Conservation (phyloP, 345 rosid genomes). For the Barbarea vulgaris region DNA sequence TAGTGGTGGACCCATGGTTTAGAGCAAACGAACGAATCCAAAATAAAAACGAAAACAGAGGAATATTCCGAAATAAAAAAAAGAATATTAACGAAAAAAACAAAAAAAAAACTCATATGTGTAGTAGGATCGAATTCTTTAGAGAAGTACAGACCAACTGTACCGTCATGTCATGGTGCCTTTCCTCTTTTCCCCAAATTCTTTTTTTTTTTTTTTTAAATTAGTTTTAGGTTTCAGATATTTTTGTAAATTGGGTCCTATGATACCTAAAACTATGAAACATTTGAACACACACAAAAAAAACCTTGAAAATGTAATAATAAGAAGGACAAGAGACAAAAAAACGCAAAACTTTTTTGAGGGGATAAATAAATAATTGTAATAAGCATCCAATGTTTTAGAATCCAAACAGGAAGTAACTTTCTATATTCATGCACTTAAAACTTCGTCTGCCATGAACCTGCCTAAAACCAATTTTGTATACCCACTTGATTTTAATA, state of each 20-base stretch:
- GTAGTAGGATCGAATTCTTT: not conserved
- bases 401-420: conserved; percentile 21
- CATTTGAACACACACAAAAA: not conserved
- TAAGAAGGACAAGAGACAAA: not conserved
- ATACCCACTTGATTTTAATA: not conserved
- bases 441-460: not conserved
- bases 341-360: not conserved
- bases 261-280: conserved; percentile 15
- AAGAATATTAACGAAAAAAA: conserved; percentile 5
- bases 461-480: conserved; percentile 2
- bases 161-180: conserved; percentile 32
- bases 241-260: conserved; percentile 11
- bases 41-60: not conserved
- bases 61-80: conserved; percentile 24
- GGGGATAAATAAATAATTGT: not conserved
- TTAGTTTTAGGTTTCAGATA: not conserved
- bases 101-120: not conserved
- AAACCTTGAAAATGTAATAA: not conserved
- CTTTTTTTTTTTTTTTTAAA: not conserved
- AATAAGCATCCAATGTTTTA: conserved; percentile 39
- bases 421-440: conserved; percentile 20
- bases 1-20: conserved; percentile 16
- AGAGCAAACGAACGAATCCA: conserved; percentile 1
- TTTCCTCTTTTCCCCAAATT: conserved; percentile 9
- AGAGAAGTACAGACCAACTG: conserved; percentile 37